A percentile compares a stretch with the other conserved stretches of the same genome.
Conservation (phyloP, 75 land plant species). For the Azolla pinnata region DNA sequence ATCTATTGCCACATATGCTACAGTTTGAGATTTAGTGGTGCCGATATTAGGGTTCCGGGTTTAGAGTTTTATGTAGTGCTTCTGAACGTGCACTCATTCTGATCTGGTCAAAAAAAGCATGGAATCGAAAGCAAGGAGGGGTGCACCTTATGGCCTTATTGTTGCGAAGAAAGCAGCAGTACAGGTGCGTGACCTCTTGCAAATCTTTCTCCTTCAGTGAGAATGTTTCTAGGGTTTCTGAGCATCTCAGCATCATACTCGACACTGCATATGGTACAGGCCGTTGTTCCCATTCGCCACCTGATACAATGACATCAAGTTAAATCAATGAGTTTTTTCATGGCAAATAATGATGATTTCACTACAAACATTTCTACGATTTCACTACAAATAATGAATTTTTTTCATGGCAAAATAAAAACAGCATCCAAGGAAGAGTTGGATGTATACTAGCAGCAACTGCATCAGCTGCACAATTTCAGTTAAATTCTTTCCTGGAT, state of each 20-base stretch:
- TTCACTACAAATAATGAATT: too few species aligned
- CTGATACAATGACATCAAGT: neutral
- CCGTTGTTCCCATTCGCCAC: conserved; percentile 5
- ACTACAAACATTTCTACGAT: too few species aligned
- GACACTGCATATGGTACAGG: conserved; percentile 32
- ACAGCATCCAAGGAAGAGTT: neutral
- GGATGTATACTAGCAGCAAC: neutral
- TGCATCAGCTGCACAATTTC: neutral
- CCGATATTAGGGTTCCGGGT: neutral
- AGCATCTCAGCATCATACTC: conserved; percentile 48
- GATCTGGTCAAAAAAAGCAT: too few species aligned
- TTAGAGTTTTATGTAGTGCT: neutral
- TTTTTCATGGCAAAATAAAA: conserved; percentile 1
- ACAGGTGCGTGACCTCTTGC: conserved; percentile 60
- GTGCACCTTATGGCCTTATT: conserved; percentile 62
- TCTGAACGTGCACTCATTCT: conserved; percentile 43
- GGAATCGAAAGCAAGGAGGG: too few species aligned
- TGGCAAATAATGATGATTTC: too few species aligned
- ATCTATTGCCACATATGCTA: neutral
- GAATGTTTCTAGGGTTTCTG: conserved; percentile 74
- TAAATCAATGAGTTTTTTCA: neutral
- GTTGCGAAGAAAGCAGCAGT: conserved; percentile 38
- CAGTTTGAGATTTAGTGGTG: neutral
- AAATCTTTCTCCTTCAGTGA: conserved; percentile 55
- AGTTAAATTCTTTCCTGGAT: neutral